phyloP scores from a whole-genome alignment of 257 asterid genomes.

The Solanum tarijense region DNA sequence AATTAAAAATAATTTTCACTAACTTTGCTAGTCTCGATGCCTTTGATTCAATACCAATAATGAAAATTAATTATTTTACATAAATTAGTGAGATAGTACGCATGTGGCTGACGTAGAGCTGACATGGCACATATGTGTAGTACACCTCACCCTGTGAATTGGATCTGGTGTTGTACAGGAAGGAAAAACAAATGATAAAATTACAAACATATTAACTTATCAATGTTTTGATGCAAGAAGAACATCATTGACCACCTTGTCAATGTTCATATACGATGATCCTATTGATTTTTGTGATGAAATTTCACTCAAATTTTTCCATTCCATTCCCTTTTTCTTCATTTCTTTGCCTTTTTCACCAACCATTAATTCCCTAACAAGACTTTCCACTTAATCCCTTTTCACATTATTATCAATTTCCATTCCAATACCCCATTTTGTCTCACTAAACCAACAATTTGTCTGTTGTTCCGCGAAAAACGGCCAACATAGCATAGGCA shows the following conservation, averaged over 20 bases:
- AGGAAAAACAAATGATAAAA: too few species aligned
- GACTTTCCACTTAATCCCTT: background rate
- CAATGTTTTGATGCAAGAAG: background rate
- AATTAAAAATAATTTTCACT: too few species aligned
- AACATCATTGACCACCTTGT: background rate
- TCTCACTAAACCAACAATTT: background rate
- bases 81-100: too few species aligned
- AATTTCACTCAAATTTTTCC: background rate
- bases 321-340: background rate
- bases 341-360: background rate
- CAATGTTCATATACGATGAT: background rate
- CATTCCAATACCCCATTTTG: background rate
- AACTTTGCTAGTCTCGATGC: too few species aligned
- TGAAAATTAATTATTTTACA: too few species aligned
- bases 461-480: background rate
- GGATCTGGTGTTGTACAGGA: too few species aligned
- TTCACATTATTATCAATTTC: background rate
- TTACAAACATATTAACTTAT: background rate
- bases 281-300: background rate
- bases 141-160: too few species aligned
- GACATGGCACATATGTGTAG: too few species aligned
- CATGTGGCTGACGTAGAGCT: too few species aligned
- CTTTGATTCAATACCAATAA: too few species aligned
- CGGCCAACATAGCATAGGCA: constrained; percentile 3
- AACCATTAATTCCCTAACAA: background rate